These are phyloP conservation scores for Gossypium australe DNA, from an alignment of 345 rosid species.

Conservation along the genomic window DNA sequence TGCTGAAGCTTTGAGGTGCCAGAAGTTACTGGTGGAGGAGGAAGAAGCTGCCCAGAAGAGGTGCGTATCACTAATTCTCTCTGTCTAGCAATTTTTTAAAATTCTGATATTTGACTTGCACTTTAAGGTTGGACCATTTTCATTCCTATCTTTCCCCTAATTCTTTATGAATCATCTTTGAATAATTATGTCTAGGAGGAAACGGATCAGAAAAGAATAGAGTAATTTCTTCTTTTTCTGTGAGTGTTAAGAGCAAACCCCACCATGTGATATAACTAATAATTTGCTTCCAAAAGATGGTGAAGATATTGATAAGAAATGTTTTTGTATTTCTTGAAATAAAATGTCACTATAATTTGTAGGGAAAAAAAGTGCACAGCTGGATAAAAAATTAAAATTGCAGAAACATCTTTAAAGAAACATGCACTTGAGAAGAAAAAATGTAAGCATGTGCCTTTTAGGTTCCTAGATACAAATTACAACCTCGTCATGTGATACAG, in stretches of 20 bases:
- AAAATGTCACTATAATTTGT: neutral
- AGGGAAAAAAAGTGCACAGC: neutral
- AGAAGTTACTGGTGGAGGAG: conserved; percentile 87
- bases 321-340: neutral
- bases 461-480: neutral
- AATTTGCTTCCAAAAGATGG: neutral
- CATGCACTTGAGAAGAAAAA: neutral
- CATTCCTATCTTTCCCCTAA: neutral
- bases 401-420: neutral
- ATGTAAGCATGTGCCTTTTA: neutral
- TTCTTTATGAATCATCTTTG: neutral
- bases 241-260: neutral
- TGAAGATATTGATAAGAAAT: neutral
- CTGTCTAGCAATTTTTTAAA: conserved; percentile 6
- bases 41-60: conserved; percentile 95
- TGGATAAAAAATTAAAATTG: neutral
- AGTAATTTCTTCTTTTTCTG: neutral
- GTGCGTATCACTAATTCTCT: conserved; percentile 27
- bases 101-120: neutral
- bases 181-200: neutral
- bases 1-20: conserved; percentile 90
- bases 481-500: neutral
- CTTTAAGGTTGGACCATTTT: neutral
- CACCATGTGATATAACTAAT: neutral
- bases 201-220: neutral